A percentile compares a stretch with the other conserved stretches of the same genome.
These are phyloP conservation scores for Alnus glutinosa DNA, from an alignment of 306 rosid genomes.

Conservation along the genomic window DNA sequence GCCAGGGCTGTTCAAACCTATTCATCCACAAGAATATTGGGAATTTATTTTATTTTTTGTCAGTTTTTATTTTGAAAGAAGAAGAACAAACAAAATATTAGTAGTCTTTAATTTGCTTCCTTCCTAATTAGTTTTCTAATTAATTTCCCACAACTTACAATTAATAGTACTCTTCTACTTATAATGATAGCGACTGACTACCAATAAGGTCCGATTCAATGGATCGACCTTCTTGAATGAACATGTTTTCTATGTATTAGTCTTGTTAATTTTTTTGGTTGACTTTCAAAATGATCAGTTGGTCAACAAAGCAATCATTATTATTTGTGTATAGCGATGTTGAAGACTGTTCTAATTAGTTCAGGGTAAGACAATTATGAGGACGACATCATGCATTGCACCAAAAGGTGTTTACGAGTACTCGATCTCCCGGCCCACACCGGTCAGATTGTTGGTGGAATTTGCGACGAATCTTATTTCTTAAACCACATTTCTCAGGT, in stretches of 20 bases:
- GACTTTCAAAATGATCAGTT: conserved; percentile 18
- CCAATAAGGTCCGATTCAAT: conserved; percentile 23
- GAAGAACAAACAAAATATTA: background rate
- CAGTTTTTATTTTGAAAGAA: background rate
- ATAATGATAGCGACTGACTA: background rate
- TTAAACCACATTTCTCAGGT: background rate
- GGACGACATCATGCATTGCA: background rate
- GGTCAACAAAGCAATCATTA: conserved; percentile 31
- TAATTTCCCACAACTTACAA: background rate
- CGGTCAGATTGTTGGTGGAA: background rate
- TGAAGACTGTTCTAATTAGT: background rate
- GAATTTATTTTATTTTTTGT: no score
- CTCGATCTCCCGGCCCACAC: background rate
- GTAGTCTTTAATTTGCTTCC: background rate
- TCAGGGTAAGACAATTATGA: background rate
- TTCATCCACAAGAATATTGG: background rate
- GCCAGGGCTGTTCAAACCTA: background rate
- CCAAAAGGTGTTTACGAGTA: background rate
- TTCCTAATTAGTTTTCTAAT: background rate
- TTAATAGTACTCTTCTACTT: background rate
- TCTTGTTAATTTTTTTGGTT: conserved; percentile 2
- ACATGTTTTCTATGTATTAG: background rate
- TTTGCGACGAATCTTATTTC: background rate
- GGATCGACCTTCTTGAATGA: conserved; percentile 5
- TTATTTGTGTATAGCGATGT: background rate